Evolutionary conservation across 2,329 filamentous ascomycete genomes (phyloP).

Genomic region (Dactylonectria macrodidyma): DNA sequence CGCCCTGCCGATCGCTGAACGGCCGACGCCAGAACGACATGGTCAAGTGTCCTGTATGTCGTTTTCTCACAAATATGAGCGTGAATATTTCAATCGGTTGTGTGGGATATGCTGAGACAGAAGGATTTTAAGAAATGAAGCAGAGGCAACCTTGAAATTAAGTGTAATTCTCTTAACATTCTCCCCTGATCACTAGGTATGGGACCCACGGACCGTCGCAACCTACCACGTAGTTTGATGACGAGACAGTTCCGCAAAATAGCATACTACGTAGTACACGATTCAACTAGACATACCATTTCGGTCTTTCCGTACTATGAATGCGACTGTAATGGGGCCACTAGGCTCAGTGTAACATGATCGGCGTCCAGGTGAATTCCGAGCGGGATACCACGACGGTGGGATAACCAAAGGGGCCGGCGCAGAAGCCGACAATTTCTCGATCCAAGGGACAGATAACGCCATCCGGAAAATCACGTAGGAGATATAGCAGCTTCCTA

Average conservation of each 20-base stretch:
- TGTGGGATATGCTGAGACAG: not conserved
- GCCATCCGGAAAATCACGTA: conserved; percentile 11
- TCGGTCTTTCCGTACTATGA: not conserved
- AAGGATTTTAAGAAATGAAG: not conserved
- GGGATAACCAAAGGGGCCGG: conserved; percentile 5
- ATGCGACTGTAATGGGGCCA: conserved; percentile 5
- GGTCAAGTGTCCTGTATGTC: not conserved
- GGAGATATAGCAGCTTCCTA: conserved; percentile 7
- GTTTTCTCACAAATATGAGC: not conserved
- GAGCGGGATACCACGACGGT: conserved; percentile 19
- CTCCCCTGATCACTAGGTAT: not conserved
- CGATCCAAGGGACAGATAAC: conserved; percentile 30
- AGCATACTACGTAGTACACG: not conserved
- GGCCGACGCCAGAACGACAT: conserved; percentile 41
- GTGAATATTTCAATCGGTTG: not conserved
- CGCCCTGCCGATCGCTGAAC: conserved; percentile 33
- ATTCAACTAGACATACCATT: not conserved
- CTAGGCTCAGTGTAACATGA: conserved; percentile 17
- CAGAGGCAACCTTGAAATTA: not conserved
- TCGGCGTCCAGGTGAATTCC: conserved; percentile 5
- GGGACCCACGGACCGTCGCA: not conserved
- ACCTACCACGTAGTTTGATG: conserved; percentile 8
- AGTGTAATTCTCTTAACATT: not conserved
- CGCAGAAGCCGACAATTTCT: conserved; percentile 12
- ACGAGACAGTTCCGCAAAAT: conserved; percentile 6